phyloP scores from a whole-genome alignment of 805 yeast genomes.

The Saccharomycopsis javanensis region DNA sequence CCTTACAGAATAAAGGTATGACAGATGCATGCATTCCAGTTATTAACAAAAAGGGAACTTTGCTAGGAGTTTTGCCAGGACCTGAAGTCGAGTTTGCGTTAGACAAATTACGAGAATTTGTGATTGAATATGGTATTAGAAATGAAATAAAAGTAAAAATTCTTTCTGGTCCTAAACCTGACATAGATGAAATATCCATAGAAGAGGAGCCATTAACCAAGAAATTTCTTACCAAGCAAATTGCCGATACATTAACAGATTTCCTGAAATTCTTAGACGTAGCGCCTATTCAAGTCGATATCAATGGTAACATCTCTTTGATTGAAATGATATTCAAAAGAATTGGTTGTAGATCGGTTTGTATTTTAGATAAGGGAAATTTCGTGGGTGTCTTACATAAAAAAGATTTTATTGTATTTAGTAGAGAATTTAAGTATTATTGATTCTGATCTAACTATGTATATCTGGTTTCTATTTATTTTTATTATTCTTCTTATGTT shows the following conservation, averaged over 20 bases:
- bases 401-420: constrained; percentile 41
- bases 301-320: constrained; percentile 38
- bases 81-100: constrained; percentile 44
- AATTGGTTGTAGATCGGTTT: constrained; percentile 40
- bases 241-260: constrained; percentile 28
- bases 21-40: constrained; percentile 47
- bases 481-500: not conserved
- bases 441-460: not conserved
- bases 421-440: constrained; percentile 20
- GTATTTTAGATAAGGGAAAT: constrained; percentile 37
- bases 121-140: constrained; percentile 3
- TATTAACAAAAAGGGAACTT: constrained; percentile 25
- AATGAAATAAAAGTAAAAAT: constrained; percentile 10
- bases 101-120: constrained; percentile 32
- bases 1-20: constrained; percentile 33
- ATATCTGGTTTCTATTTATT: not conserved
- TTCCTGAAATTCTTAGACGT: constrained; percentile 35
- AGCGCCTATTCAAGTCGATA: constrained; percentile 39
- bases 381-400: constrained; percentile 45
- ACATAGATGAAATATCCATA: not conserved
- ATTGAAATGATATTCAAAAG: constrained; percentile 43
- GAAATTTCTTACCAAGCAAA: not conserved
- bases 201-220: not conserved
- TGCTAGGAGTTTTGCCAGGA: constrained; percentile 39
- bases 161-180: not conserved